Evolutionary conservation across 2,329 filamentous ascomycete genomes (phyloP), one percentile per base, ranked within the genome.

Genomic region (Colletotrichum musae): DNA sequence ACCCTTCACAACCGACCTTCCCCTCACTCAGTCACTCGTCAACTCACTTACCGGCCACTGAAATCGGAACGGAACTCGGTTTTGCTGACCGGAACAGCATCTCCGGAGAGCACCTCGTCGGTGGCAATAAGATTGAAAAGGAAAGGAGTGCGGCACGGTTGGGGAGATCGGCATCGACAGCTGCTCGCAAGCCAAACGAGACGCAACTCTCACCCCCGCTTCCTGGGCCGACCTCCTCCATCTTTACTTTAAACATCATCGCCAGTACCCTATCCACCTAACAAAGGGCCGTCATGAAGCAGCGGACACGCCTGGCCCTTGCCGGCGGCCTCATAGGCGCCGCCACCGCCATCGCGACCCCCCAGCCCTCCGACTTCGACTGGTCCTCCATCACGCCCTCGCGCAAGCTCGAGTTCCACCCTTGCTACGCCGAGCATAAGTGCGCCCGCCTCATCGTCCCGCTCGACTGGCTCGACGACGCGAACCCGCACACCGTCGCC

Each of bases 381-480:
- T 84, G 82, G 82, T 32, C 70, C 1, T 51, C 70, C 28, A 72
- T 85, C 63, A 74, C 68, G 5, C 80, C 83, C 2, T 77, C 77
- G 4, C 54, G 70, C 12, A 72, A 79, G 41, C 75, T 86, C 28
- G 70, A 76, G 3, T 85, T 81, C 68, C 78, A 81, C 43, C 71
- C 73, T 4, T 86, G 84, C 75, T 84, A 83, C 75, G 72, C 72
- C 6, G 73, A 63, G 1, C 77, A 77, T 64, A 75, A 78, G 45
- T 86, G 84, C 68, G 82, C 84, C 2, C 79, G 81, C 6, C 81
- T 86, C 21, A 52, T 74, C 1, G 79, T 85, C 5, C 83, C 83
- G 0, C 78, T 85, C 36, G 79, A 86, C 75, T 86, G 82, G 81
- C 58, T 47, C 6, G 64, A 70, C 13, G 52, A 69, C 13, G 43